A percentile compares a stretch with the other conserved stretches of the same genome.
These are phyloP conservation scores for Bipolaris cookei DNA, from an alignment of 2,329 filamentous ascomycete species.

Conservation along the genomic window DNA sequence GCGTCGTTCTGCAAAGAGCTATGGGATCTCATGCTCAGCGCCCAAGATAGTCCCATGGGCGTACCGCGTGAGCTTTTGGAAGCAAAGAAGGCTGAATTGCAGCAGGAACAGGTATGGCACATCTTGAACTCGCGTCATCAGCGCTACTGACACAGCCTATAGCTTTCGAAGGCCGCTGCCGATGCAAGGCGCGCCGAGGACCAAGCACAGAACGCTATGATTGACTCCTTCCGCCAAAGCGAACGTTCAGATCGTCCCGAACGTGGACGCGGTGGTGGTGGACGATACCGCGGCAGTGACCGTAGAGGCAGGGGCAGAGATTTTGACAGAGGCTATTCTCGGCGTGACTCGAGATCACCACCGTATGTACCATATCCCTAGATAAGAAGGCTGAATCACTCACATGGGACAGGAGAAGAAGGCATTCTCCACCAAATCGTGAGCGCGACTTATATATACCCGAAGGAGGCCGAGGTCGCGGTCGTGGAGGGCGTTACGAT, in stretches of 20 bases:
- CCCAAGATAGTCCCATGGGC: conserved; percentile 84
- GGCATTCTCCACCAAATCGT: conserved; percentile 56
- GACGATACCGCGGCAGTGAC: conserved; percentile 55
- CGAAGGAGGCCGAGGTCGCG: conserved; percentile 47
- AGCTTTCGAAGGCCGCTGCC: conserved; percentile 82
- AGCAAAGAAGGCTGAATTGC: conserved; percentile 92
- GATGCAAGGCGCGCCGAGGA: conserved; percentile 74
- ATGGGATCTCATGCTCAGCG: conserved; percentile 90
- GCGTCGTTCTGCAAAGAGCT: conserved; percentile 88
- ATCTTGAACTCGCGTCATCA: neutral
- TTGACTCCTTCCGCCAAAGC: conserved; percentile 70
- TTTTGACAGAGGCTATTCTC: conserved; percentile 56
- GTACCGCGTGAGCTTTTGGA: conserved; percentile 94
- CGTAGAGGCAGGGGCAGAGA: conserved; percentile 51
- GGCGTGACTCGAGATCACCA: conserved; percentile 60
- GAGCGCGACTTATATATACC: conserved; percentile 66
- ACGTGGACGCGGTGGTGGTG: conserved; percentile 54
- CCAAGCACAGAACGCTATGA: conserved; percentile 65
- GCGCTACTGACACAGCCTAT: conserved; percentile 53
- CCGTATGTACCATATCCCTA: conserved; percentile 29
- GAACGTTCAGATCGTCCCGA: conserved; percentile 59
- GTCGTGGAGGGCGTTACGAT: conserved; percentile 47
- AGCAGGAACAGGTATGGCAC: conserved; percentile 82
- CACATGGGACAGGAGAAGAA: conserved; percentile 51
- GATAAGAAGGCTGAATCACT: conserved; percentile 10